phyloP scores from a whole-genome alignment of 495 filamentous ascomycete species.

The Aspergillus carlsbadensis region DNA sequence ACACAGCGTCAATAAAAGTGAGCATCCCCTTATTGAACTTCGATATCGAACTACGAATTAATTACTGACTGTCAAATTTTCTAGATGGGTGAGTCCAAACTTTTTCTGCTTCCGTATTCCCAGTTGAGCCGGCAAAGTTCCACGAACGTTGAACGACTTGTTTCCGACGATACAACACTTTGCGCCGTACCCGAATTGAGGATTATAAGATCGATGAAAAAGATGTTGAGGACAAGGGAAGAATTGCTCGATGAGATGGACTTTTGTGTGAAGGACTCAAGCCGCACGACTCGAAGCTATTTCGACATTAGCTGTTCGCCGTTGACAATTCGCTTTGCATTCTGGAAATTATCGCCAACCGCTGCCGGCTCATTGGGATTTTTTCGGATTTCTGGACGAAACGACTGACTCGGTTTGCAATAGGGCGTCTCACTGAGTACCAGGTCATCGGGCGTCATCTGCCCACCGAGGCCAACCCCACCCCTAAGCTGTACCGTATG shows the following conservation, averaged over 20 bases:
- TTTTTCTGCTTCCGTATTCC: constrained; percentile 25
- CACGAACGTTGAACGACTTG: constrained; percentile 22
- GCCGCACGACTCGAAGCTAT: constrained; percentile 1
- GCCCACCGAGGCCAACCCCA: constrained; percentile 92
- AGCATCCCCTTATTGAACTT: constrained; percentile 20
- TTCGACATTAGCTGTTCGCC: not conserved
- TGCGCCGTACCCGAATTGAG: not conserved
- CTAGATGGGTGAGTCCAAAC: constrained; percentile 55
- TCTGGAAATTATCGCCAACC: constrained; percentile 24
- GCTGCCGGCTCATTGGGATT: constrained; percentile 16
- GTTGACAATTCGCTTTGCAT: not conserved
- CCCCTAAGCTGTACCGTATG: constrained; percentile 99
- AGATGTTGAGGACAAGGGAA: not conserved
- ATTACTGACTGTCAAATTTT: constrained; percentile 34
- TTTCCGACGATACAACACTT: not conserved
- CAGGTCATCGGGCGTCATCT: constrained; percentile 99
- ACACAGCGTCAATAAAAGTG: constrained; percentile 58
- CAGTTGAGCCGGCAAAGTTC: constrained; percentile 29
- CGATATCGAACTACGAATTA: constrained; percentile 11
- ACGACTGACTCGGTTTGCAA: constrained; percentile 36
- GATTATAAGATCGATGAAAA: not conserved
- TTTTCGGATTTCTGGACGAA: constrained; percentile 7
- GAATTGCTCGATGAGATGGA: not conserved
- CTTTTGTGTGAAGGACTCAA: not conserved
- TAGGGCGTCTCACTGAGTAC: constrained; percentile 99